Evolutionary conservation across 352 stramenopile genomes (phyloP).

Genomic region (Blastocystis sp.): DNA sequence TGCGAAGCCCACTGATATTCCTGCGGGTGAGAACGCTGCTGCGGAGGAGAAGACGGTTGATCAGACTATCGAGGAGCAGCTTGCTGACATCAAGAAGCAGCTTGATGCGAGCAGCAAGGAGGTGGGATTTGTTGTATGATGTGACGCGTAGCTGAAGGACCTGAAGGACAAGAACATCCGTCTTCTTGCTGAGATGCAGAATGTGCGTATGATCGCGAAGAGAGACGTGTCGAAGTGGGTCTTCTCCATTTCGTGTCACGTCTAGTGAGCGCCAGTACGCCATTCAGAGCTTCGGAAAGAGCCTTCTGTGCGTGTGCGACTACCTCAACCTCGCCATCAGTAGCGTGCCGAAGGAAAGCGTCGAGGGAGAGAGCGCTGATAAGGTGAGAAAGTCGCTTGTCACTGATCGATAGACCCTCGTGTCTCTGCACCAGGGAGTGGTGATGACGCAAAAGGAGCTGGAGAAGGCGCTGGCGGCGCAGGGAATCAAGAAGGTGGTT

Average conservation of each 20-base stretch:
- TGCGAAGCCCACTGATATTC: neutral
- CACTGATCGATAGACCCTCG: neutral
- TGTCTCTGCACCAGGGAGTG: constrained; percentile 39
- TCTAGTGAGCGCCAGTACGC: constrained; percentile 11
- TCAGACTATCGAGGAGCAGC: neutral
- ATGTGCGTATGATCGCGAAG: constrained; percentile 44
- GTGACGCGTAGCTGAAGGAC: constrained; percentile 30
- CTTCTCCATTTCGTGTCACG: neutral
- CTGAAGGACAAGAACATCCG: constrained; percentile 50
- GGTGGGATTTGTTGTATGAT: neutral
- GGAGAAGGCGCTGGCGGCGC: constrained; percentile 17
- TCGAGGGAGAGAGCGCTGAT: constrained; percentile 29
- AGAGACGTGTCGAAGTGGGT: constrained; percentile 23
- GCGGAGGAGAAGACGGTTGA: constrained; percentile 3
- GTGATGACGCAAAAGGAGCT: constrained; percentile 52
- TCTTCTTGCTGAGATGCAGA: constrained; percentile 54
- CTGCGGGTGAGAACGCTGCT: neutral
- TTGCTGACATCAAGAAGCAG: constrained; percentile 35
- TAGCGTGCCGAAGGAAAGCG: constrained; percentile 18
- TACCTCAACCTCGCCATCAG: constrained; percentile 17
- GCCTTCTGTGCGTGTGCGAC: constrained; percentile 36
- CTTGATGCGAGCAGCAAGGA: neutral
- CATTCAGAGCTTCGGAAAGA: constrained; percentile 52
- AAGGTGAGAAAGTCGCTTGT: neutral
- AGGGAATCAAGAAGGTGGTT: constrained; percentile 26